A percentile compares a stretch with the other conserved stretches of the same genome.
Conservation (phyloP, 2,329 filamentous ascomycete species). For the Neobulgaria alba region DNA sequence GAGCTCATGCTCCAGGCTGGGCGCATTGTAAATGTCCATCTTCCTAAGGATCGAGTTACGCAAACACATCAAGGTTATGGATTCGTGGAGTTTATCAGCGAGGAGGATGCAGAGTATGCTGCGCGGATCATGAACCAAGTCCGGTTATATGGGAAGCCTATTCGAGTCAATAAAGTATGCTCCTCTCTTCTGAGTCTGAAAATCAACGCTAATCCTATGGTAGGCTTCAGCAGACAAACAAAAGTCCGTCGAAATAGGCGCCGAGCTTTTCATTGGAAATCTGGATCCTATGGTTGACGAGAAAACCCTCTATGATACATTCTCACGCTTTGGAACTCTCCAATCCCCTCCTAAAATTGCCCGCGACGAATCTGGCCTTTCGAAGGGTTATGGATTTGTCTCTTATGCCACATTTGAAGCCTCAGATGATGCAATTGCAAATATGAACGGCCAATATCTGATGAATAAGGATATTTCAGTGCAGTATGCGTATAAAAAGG, state of each 20-base stretch:
- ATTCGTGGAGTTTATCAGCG: constrained; percentile 95
- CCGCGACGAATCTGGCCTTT: constrained; percentile 77
- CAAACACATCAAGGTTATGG: constrained; percentile 96
- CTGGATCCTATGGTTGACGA: constrained; percentile 91
- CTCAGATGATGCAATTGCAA: constrained; percentile 81
- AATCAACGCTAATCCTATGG: background rate
- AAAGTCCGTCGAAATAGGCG: constrained; percentile 85
- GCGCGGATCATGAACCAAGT: constrained; percentile 95
- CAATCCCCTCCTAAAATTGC: constrained; percentile 84
- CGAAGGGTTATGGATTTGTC: constrained; percentile 94
- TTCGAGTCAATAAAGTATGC: constrained; percentile 86
- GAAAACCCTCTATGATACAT: constrained; percentile 91
- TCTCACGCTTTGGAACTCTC: constrained; percentile 82
- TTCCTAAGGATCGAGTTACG: constrained; percentile 96
- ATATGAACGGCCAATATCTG: constrained; percentile 93
- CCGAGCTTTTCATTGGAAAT: constrained; percentile 95
- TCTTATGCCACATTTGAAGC: constrained; percentile 90
- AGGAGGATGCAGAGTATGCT: constrained; percentile 94
- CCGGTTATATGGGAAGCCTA: constrained; percentile 84
- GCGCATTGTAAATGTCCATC: constrained; percentile 94
- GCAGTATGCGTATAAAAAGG: constrained; percentile 99
- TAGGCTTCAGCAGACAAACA: constrained; percentile 80
- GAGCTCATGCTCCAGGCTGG: constrained; percentile 98
- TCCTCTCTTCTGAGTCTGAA: background rate
- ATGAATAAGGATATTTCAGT: constrained; percentile 96